These are phyloP conservation scores for Neonectria neomacrospora DNA, from an alignment of 2,329 filamentous ascomycete species.

Conservation along the genomic window DNA sequence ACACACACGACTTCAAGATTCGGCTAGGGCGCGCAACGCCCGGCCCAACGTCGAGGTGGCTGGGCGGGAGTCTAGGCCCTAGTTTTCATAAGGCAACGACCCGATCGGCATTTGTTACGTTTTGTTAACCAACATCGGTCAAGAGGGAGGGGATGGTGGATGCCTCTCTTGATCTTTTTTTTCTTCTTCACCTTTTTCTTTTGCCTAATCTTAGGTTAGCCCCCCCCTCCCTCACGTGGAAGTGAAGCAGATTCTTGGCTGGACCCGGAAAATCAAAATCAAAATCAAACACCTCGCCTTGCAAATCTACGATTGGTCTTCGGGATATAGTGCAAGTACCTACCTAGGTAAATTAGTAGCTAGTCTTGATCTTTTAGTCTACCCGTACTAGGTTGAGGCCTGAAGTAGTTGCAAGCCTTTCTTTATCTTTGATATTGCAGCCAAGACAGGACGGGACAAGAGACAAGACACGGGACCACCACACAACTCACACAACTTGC, in stretches of 20 bases:
- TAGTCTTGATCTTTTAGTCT: too few species aligned
- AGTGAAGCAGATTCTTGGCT: not conserved
- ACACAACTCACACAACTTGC: not conserved
- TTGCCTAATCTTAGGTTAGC: not conserved
- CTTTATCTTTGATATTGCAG: not conserved
- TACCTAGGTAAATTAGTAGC: not conserved
- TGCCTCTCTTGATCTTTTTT: not conserved
- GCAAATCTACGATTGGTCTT: not conserved
- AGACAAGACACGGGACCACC: not conserved
- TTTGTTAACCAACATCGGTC: not conserved
- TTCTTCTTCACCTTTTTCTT: not conserved
- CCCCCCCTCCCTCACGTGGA: not conserved
- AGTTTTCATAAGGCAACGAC: not conserved
- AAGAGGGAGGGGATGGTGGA: not conserved
- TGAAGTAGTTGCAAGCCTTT: not conserved
- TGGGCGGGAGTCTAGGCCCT: not conserved
- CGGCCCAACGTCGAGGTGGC: not conserved
- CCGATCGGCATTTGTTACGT: not conserved
- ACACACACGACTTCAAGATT: too few species aligned
- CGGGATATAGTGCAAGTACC: not conserved
- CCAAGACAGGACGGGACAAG: not conserved
- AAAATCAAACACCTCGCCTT: not conserved
- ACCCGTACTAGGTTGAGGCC: not conserved
- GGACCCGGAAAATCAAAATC: not conserved
- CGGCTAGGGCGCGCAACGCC: not conserved